Conservation (phyloP, 192 early-diverging fungal genomes). For the Mortierella alpina region DNA sequence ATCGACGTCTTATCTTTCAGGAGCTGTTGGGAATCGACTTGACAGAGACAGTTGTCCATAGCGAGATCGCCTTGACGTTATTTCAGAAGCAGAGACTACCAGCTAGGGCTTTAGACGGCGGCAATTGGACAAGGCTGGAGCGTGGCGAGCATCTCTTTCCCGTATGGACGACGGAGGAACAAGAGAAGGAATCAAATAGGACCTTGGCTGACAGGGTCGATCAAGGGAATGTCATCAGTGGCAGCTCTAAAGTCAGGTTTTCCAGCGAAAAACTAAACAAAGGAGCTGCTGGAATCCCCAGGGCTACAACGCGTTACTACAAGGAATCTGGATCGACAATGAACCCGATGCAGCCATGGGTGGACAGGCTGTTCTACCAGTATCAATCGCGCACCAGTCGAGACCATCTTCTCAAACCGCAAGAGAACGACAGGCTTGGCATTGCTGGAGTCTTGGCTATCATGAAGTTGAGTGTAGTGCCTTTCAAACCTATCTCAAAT, state of each 20-base stretch:
- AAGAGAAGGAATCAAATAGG: neutral
- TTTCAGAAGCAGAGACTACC: slow-evolving; percentile 2
- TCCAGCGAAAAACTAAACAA: neutral
- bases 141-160: neutral
- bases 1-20: slow-evolving; percentile 16
- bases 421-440: too few relatives aligned
- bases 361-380: slow-evolving; percentile 14
- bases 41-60: slow-evolving; percentile 18
- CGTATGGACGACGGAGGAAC: neutral
- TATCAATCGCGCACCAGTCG: too few relatives aligned
- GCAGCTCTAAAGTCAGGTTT: neutral
- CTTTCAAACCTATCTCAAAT: too few relatives aligned
- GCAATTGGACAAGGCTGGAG: neutral
- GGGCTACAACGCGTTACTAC: neutral
- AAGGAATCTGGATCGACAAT: neutral
- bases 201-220: too few relatives aligned
- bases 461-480: too few relatives aligned
- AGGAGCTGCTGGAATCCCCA: neutral
- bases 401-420: too few relatives aligned
- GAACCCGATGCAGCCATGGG: slow-evolving; percentile 30
- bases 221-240: neutral
- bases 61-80: neutral
- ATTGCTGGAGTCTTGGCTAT: too few relatives aligned
- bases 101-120: neutral
- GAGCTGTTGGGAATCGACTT: slow-evolving; percentile 32